These are phyloP conservation scores for Yarrowia keelungensis DNA, from an alignment of 805 yeast genomes.

Conservation along the genomic window DNA sequence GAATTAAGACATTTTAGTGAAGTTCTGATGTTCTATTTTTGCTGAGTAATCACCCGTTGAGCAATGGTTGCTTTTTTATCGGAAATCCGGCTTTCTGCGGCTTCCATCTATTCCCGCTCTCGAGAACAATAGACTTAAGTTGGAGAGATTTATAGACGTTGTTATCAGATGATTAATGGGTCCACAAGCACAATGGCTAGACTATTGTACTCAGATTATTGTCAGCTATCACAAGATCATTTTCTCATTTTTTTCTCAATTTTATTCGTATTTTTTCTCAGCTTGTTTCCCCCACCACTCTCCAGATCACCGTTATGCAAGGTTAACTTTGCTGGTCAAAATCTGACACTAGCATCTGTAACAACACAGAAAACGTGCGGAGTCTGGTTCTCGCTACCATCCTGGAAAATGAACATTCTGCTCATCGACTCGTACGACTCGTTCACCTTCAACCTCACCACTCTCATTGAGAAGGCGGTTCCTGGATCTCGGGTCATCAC, in stretches of 20 bases:
- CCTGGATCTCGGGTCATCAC: constrained; percentile 60
- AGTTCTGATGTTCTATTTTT: neutral
- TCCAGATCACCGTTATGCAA: constrained; percentile 35
- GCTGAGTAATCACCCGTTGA: neutral
- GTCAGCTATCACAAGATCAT: neutral
- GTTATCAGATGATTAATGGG: too few species aligned
- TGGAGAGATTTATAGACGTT: neutral
- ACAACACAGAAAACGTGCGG: neutral
- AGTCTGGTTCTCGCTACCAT: neutral
- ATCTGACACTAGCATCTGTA: constrained; percentile 6
- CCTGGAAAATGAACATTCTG: constrained; percentile 52
- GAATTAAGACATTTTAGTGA: neutral
- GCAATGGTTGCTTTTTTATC: neutral
- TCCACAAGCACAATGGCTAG: too few species aligned
- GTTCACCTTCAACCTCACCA: constrained; percentile 81
- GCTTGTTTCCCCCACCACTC: neutral
- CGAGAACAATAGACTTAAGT: constrained; percentile 21
- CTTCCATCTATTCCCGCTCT: constrained; percentile 25
- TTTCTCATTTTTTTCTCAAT: neutral
- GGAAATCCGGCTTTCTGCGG: constrained; percentile 30
- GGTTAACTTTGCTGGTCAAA: constrained; percentile 37
- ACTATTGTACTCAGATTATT: too few species aligned
- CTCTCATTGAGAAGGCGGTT: constrained; percentile 60
- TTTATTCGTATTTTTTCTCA: neutral
- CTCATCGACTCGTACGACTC: constrained; percentile 95